A percentile compares a stretch with the other conserved stretches of the same genome.
phyloP scores from a whole-genome alignment of 805 yeast genomes.

The Starmerella kuoi region DNA sequence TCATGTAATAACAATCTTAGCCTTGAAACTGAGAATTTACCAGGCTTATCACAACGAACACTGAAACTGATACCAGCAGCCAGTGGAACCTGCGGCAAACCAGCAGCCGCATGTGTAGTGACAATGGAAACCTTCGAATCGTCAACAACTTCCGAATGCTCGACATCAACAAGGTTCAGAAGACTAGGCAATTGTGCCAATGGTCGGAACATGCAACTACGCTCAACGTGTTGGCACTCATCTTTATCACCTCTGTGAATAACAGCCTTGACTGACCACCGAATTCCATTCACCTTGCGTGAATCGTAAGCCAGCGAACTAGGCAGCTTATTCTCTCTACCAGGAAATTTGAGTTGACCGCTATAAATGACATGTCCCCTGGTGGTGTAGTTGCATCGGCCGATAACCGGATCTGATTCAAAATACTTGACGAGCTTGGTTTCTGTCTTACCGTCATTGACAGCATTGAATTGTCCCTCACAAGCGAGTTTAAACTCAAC shows the following conservation, averaged over 20 bases:
- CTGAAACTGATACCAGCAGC: conserved; percentile 11
- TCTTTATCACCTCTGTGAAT: neutral
- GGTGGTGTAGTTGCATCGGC: conserved; percentile 1
- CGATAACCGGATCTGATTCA: conserved; percentile 5
- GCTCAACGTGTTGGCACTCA: neutral
- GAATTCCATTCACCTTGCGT: neutral
- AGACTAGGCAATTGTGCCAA: conserved; percentile 9
- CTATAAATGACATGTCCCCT: neutral
- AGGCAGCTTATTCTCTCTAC: neutral
- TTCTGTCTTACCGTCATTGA: neutral
- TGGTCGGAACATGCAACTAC: conserved; percentile 4
- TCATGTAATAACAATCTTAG: conserved; percentile 11
- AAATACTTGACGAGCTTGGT: conserved; percentile 1
- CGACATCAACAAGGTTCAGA: conserved; percentile 11
- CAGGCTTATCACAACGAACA: conserved; percentile 1
- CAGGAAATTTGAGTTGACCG: conserved; percentile 11
- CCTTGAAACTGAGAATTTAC: conserved; percentile 4
- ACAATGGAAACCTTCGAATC: conserved; percentile 1
- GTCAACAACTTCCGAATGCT: conserved; percentile 7
- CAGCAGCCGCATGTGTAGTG: conserved; percentile 15
- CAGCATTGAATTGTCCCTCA: conserved; percentile 5
- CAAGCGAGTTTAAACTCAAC: conserved; percentile 6
- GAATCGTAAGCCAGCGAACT: conserved; percentile 9
- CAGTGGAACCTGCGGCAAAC: conserved; percentile 15
- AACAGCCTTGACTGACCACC: conserved; percentile 10